These are phyloP conservation scores for Trichoderma erinaceum DNA, from an alignment of 495 filamentous ascomycete species.

Conservation along the genomic window DNA sequence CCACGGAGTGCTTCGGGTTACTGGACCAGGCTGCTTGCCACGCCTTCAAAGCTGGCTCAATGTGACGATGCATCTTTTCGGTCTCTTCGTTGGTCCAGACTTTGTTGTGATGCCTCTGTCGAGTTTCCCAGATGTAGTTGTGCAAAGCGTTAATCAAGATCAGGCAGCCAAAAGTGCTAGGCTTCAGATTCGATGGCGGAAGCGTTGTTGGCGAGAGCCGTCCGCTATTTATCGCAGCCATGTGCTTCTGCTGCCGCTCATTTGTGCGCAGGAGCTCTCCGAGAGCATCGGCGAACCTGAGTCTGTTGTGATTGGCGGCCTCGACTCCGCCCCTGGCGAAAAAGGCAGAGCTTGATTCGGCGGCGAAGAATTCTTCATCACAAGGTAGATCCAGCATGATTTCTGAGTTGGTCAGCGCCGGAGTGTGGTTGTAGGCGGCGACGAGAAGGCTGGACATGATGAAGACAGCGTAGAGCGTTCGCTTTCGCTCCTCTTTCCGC, in stretches of 20 bases:
- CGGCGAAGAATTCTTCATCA: conserved; percentile 87
- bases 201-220: conserved; percentile 42
- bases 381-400: conserved; percentile 87
- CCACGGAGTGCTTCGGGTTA: conserved; percentile 78
- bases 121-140: conserved; percentile 97
- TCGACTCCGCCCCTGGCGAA: conserved; percentile 64
- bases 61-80: conserved; percentile 92
- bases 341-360: conserved; percentile 74
- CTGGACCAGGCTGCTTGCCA: conserved; percentile 94
- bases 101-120: conserved; percentile 82
- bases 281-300: conserved; percentile 71
- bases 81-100: conserved; percentile 90
- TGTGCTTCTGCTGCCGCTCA: conserved; percentile 47
- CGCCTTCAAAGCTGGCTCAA: conserved; percentile 87
- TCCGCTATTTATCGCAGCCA: conserved; percentile 33
- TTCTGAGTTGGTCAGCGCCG: conserved; percentile 89
- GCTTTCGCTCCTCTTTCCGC: conserved; percentile 81
- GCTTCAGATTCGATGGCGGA: conserved; percentile 61
- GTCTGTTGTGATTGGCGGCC: conserved; percentile 56
- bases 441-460: conserved; percentile 85
- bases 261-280: conserved; percentile 74
- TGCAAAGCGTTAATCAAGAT: conserved; percentile 93
- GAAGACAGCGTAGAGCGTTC: conserved; percentile 89
- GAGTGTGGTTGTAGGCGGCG: conserved; percentile 86
- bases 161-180: conserved; percentile 91